Percentiles rank a stretch among this genome's conserved stretches.
Evolutionary conservation across 352 stramenopile species (phyloP).

Genomic region (Blastocystis sp.): DNA sequence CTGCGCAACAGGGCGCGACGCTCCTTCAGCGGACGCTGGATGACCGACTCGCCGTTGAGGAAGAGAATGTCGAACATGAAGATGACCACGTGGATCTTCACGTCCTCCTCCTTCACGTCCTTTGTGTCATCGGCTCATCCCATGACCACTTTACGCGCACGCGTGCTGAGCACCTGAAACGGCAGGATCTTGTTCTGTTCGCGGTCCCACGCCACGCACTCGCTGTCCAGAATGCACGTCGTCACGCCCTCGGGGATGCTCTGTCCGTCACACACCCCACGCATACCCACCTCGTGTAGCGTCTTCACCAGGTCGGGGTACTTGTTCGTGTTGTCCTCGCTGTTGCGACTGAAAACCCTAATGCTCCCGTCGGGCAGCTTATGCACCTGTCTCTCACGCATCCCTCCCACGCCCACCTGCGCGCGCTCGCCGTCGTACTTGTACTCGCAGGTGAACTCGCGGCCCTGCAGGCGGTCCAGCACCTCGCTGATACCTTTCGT

Average conservation of each 20-base stretch:
- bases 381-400: conserved; percentile 76
- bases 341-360: conserved; percentile 95
- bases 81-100: conserved; percentile 80
- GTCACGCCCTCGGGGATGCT: background rate
- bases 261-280: conserved; percentile 60
- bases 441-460: conserved; percentile 96
- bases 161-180: conserved; percentile 96
- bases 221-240: conserved; percentile 92
- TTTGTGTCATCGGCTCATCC: background rate
- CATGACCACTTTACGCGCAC: conserved; percentile 83
- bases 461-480: conserved; percentile 89
- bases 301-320: conserved; percentile 86
- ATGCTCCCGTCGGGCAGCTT: conserved; percentile 82
- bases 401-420: conserved; percentile 74
- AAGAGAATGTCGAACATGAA: conserved; percentile 98
- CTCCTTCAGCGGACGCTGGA: conserved; percentile 83
- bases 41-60: conserved; percentile 89
- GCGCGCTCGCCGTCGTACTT: conserved; percentile 99
- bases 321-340: conserved; percentile 93
- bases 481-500: conserved; percentile 92
- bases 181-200: conserved; percentile 91
- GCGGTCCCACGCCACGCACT: conserved; percentile 95
- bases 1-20: conserved; percentile 84
- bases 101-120: conserved; percentile 72
- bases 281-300: conserved; percentile 75